phyloP scores from a whole-genome alignment of 2,329 filamentous ascomycete genomes.

The Microsporum audouinii region DNA sequence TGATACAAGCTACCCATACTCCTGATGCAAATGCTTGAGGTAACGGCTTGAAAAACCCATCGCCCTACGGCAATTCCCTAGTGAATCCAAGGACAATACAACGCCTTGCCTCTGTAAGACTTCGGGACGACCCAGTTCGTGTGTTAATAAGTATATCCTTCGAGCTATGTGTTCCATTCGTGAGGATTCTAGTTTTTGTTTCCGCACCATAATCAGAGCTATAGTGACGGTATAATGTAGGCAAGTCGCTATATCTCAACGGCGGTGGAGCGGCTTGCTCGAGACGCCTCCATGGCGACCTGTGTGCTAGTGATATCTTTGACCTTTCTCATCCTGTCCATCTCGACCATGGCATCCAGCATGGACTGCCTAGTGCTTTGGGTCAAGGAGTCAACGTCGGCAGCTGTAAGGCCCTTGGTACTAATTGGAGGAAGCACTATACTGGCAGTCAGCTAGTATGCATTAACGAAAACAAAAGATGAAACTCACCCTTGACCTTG shows the following conservation, averaged over 20 bases:
- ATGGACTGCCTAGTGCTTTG: conserved; percentile 60
- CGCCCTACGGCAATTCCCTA: not conserved
- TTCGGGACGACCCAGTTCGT: not conserved
- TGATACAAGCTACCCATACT: not conserved
- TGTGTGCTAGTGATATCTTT: not conserved
- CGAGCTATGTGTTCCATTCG: not conserved
- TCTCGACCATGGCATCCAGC: conserved; percentile 47
- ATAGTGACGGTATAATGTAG: not conserved
- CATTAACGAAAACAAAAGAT: not conserved
- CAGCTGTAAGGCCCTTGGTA: conserved; percentile 58
- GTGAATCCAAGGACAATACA: not conserved
- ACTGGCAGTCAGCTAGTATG: not conserved
- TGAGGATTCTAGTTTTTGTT: not conserved
- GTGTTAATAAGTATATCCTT: not conserved
- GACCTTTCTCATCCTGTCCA: conserved; percentile 22
- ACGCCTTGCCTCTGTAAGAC: not conserved
- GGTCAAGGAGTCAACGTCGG: conserved; percentile 66
- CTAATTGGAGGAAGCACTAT: conserved; percentile 69
- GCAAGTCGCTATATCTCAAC: not conserved
- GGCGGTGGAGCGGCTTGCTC: not conserved
- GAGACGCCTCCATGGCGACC: not conserved
- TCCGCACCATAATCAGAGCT: not conserved
- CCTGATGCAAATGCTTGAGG: not conserved
- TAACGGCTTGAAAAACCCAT: not conserved
- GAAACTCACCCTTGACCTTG: conserved; percentile 56